phyloP scores from a whole-genome alignment of 2,329 filamentous ascomycete species.

The Teratosphaeria epicoccoides region DNA sequence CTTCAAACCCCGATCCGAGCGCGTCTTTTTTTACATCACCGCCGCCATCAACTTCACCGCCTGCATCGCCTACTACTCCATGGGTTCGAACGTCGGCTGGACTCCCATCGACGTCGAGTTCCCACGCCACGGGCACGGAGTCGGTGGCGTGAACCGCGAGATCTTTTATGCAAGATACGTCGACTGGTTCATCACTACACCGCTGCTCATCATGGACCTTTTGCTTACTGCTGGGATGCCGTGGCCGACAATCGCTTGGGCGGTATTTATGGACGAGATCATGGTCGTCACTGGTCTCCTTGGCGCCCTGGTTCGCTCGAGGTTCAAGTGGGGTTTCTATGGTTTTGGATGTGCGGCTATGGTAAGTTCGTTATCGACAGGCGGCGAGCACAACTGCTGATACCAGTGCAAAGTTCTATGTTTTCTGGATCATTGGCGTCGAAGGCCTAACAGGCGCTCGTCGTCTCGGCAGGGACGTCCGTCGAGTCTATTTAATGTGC shows the following conservation, averaged over 20 bases:
- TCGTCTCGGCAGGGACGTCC: conserved; percentile 39
- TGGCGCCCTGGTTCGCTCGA: neutral
- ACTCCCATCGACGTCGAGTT: neutral
- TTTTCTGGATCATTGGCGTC: conserved; percentile 24
- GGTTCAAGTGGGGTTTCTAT: neutral
- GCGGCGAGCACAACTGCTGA: neutral
- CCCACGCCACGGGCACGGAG: neutral
- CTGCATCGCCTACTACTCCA: neutral
- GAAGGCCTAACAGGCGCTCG: conserved; percentile 42
- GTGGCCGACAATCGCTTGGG: neutral
- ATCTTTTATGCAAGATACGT: neutral
- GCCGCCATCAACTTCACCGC: neutral
- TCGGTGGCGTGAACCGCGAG: neutral
- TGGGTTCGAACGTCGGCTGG: neutral
- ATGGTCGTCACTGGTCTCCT: neutral
- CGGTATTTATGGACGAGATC: neutral
- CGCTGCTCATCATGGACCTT: neutral
- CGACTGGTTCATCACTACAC: neutral
- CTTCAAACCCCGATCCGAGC: neutral
- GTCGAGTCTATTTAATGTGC: conserved; percentile 39
- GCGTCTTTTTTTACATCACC: neutral
- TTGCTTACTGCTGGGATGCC: neutral
- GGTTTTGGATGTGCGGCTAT: neutral
- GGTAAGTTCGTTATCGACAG: neutral
- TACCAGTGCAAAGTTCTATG: neutral